phyloP scores from a whole-genome alignment of 441 rosid species.

The Corymbia calophylla region DNA sequence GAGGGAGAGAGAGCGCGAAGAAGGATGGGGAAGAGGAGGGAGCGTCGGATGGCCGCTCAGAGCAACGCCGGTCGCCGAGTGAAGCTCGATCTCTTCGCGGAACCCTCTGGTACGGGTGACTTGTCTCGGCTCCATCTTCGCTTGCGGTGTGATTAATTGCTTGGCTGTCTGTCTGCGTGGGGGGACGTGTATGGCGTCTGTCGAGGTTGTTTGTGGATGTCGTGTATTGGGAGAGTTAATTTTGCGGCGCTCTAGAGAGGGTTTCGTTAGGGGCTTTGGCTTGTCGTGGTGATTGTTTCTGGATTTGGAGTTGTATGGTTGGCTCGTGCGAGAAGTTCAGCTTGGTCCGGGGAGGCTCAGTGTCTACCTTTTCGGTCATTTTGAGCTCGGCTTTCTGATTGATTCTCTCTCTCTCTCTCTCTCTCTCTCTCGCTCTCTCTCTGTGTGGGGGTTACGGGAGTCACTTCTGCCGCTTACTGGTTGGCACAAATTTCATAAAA shows the following conservation, averaged over 20 bases:
- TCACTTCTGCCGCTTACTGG: background rate
- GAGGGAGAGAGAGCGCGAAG: background rate
- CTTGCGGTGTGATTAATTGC: background rate
- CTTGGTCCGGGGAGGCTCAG: background rate
- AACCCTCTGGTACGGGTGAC: slow-evolving; percentile 78
- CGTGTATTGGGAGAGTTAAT: background rate
- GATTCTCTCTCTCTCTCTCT: background rate
- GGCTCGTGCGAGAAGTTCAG: background rate
- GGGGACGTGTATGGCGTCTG: background rate
- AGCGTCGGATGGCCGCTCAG: slow-evolving; percentile 75
- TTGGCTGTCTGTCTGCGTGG: background rate
- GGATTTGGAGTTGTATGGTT: background rate
- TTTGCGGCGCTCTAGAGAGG: background rate
- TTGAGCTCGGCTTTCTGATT: background rate
- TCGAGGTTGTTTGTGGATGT: background rate
- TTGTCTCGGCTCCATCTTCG: background rate
- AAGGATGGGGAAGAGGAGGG: slow-evolving; percentile 89
- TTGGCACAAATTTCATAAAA: background rate
- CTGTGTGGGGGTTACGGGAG: background rate
- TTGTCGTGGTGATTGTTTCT: background rate
- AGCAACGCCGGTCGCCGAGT: slow-evolving; percentile 85
- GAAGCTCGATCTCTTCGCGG: slow-evolving; percentile 93
- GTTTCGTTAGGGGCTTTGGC: background rate
- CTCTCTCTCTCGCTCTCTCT: background rate
- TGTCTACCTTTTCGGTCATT: background rate